Base-by-base conservation (phyloP, 2,329 filamentous ascomycete genomes). In the Penicillium occitanis region DNA sequence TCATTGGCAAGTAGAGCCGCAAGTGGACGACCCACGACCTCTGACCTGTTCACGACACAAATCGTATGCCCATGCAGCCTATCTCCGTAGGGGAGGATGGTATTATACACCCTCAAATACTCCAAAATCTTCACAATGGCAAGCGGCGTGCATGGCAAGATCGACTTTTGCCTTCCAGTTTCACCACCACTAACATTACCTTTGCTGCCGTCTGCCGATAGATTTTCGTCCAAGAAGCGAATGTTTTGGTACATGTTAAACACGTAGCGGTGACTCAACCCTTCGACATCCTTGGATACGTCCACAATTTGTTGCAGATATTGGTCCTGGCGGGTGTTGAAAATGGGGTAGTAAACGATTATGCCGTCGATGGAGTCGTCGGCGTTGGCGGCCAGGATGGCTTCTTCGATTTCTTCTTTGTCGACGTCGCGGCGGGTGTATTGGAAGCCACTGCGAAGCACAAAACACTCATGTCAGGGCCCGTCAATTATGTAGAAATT, bases 211-310 rank as follows among this genome's bases (percentile, higher is more conserved):
- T 42, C 22, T 14, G 35, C 35, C 11, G 35, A 35, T 14, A 19
- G 5, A 2, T 60, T 60, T 28, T 88, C 83, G 79, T 99, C 95
- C 65, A 99, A 85, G 83, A 93, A 98, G 70, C 95, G 92, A 73
- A 96, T 88, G 82, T 99, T 99, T 84, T 97, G 91, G 82, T 98
- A 99, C 93, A 99, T 97, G 86, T 99, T 99, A 87, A 94, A 93
- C 75, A 98, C 90, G 81, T 98, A 93, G 76, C 89, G 90, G 80
- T 97, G 94, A 72, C 90, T 92, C 66, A 99, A 87, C 42, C 95
- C 95, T 80, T 99, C 95, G 70, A 99, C 94, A 74, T 99, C 95
- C 80, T 99, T 98, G 78, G 86, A 82, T 51, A 97, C 86, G 65
- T 92, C 89, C 65, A 97, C 93, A 2, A 96, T 92, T 81, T 97